Conservation (phyloP, 305 asterid species). For the Galium porrigens region DNA sequence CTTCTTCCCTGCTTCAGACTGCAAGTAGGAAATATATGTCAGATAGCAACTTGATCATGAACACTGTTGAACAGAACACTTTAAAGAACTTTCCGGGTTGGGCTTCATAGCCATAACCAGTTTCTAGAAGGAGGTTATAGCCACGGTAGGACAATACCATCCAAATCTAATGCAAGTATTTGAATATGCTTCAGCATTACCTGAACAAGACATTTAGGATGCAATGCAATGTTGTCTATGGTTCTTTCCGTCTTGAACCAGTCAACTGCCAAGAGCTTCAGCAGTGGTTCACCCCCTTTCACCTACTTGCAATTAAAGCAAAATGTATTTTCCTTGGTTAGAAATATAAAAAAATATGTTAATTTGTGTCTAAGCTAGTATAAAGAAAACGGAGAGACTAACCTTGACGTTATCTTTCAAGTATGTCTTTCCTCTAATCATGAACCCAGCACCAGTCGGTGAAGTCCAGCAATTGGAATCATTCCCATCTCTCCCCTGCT, state of each 20-base stretch:
- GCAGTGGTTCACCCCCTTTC: slow-evolving; percentile 85
- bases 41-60: slow-evolving; percentile 12
- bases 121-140: background rate
- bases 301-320: slow-evolving; percentile 29
- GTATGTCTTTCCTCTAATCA: slow-evolving; percentile 91
- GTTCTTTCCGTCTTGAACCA: slow-evolving; percentile 77
- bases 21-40: slow-evolving; percentile 28
- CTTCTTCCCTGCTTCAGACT: slow-evolving; percentile 74
- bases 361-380: background rate
- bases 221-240: slow-evolving; percentile 54
- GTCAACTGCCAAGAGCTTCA: slow-evolving; percentile 91
- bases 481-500: slow-evolving; percentile 53
- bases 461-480: slow-evolving; percentile 80
- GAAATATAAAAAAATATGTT: background rate
- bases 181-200: slow-evolving; percentile 21
- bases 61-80: background rate
- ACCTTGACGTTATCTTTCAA: slow-evolving; percentile 80
- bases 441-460: slow-evolving; percentile 85
- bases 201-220: slow-evolving; percentile 78
- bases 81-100: background rate
- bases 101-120: slow-evolving; percentile 3
- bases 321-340: background rate
- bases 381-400: slow-evolving; percentile 13
- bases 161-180: background rate
- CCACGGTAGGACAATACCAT: background rate